A percentile compares a stretch with the other conserved stretches of the same genome.
Conservation (phyloP, 2,329 filamentous ascomycete species). For the Colletotrichum lini region DNA sequence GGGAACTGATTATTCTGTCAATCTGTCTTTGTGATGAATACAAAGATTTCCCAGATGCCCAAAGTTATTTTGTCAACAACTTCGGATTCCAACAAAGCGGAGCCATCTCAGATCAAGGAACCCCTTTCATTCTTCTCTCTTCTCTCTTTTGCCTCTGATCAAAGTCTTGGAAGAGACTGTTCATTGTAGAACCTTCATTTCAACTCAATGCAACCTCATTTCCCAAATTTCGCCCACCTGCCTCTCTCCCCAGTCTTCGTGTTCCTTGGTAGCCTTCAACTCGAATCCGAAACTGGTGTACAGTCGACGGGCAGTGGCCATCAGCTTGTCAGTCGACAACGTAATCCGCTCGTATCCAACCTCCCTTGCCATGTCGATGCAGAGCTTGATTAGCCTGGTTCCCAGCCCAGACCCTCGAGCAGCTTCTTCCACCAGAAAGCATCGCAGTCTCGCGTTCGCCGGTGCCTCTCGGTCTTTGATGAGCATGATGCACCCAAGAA, state of each 20-base stretch:
- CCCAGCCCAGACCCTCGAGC: slow-evolving; percentile 45
- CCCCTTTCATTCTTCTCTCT: too few relatives aligned
- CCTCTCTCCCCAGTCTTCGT: not conserved
- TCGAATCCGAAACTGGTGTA: slow-evolving; percentile 45
- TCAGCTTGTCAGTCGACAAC: slow-evolving; percentile 44
- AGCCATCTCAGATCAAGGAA: too few relatives aligned
- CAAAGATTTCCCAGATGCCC: too few relatives aligned
- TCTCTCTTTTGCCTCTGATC: too few relatives aligned
- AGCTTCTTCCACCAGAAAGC: slow-evolving; percentile 45
- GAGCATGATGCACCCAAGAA: slow-evolving; percentile 47
- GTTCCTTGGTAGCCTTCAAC: slow-evolving; percentile 14
- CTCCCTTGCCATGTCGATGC: slow-evolving; percentile 44
- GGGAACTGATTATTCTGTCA: too few relatives aligned
- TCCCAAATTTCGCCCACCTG: slow-evolving; percentile 37
- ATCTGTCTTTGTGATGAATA: too few relatives aligned
- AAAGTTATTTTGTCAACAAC: too few relatives aligned
- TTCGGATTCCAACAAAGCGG: too few relatives aligned
- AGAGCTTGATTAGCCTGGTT: slow-evolving; percentile 38
- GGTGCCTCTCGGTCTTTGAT: slow-evolving; percentile 39
- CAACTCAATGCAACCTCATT: slow-evolving; percentile 9
- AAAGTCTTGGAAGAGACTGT: too few relatives aligned
- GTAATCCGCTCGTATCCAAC: slow-evolving; percentile 41
- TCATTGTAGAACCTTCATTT: not conserved
- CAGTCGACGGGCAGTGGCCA: slow-evolving; percentile 42
- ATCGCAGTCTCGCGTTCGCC: slow-evolving; percentile 45